phyloP scores from a whole-genome alignment of 768 basidiomycete species.

The Rhizopogon vesiculosus region DNA sequence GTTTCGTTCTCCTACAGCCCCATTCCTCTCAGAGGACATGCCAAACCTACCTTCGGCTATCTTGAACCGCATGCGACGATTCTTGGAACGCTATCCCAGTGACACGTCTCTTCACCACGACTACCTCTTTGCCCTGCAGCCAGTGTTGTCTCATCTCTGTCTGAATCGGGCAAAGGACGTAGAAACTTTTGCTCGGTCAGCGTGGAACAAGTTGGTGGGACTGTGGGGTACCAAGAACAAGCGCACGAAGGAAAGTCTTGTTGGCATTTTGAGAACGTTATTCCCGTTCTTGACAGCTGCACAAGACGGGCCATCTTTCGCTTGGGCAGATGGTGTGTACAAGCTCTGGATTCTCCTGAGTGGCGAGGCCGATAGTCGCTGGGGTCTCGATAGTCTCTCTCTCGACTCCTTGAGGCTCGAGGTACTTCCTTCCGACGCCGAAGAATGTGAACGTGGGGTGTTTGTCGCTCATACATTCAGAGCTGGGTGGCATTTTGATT shows the following conservation, averaged over 20 bases:
- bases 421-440: constrained; percentile 13
- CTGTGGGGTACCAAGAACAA: constrained; percentile 82
- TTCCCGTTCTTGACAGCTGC: constrained; percentile 63
- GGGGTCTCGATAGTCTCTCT: constrained; percentile 62
- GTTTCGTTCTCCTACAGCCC: constrained; percentile 53
- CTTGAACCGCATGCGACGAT: constrained; percentile 53
- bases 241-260: constrained; percentile 70
- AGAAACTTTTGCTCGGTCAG: constrained; percentile 49
- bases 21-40: constrained; percentile 41
- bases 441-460: constrained; percentile 25
- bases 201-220: constrained; percentile 61
- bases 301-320: constrained; percentile 25
- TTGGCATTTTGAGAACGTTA: constrained; percentile 66
- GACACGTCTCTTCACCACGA: constrained; percentile 81
- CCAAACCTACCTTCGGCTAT: constrained; percentile 40
- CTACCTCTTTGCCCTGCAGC: constrained; percentile 63
- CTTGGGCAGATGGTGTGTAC: constrained; percentile 43
- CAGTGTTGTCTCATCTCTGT: constrained; percentile 69
- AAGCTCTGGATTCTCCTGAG: constrained; percentile 54
- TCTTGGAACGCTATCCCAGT: constrained; percentile 59
- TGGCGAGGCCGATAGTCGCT: constrained; percentile 57
- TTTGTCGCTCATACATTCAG: constrained; percentile 67
- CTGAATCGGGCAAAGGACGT: constrained; percentile 66
- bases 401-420: constrained; percentile 64
- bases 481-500: constrained; percentile 69